Evolutionary conservation across 176 grass and related monocot species (phyloP), one percentile per base, ranked within the genome.

Genomic region (Bonia amplexicaulis): DNA sequence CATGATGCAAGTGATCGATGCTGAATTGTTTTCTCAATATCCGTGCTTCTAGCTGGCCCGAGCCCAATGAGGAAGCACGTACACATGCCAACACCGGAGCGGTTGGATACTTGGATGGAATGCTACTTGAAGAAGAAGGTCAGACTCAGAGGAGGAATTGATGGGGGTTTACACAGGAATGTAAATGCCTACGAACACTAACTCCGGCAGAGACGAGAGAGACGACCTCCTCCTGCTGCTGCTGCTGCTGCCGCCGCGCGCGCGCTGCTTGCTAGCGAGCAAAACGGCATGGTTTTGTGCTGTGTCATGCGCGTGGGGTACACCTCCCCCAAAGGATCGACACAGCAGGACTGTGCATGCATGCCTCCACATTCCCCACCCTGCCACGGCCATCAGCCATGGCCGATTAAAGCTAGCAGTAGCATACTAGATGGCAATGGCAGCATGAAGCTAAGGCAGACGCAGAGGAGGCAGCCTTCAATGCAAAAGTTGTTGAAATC

Each of bases 341-440:
- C 73, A 70, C 70, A 23, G 16, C 77, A 86, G 74, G 73, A 79
- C 88, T 55, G 70, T 82, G 58, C 83, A 79, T 82, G 87, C 87
- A 88, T 95, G 90, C 85, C 92, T 95, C 91, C 82, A 91, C 87
- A 93, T 97, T 91, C 87, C 92, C 82, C 90, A 83, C 80, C 82
- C 75, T 88, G 81, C 77, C 84, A 82, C 26, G 2, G 68, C 14
- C 14, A 13, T 33, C 77, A n/a, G 77, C 82, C 91, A 91, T 89
- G 78, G 83, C 84, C 82, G 94, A 91, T 91, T 91, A 96, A 96
- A 97, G 94, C 76, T 74, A 80, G 40, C 27, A 53, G 54, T 37
- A 57, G 62, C 16, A 2, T 11, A 57, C 31, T 68, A 33, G 73
- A 82, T 70, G 88, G 84, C 83, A 77, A 87, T 23, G 72, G 65